Evolutionary conservation across 73 alveolate genomes (phyloP).

Genomic region (Paraurostyla sp.): DNA sequence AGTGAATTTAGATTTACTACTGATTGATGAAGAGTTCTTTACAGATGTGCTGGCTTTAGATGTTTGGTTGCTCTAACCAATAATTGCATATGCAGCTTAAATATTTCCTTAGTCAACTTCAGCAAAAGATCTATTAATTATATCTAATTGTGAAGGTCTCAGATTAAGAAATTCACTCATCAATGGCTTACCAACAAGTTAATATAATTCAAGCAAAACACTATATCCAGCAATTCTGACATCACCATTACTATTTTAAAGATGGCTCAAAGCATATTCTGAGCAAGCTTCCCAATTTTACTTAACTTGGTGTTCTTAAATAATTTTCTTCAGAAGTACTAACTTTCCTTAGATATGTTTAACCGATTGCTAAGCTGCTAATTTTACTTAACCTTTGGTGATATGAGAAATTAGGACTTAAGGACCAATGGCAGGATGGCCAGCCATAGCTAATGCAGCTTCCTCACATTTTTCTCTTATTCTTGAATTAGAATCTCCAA

Average conservation of each 20-base stretch:
- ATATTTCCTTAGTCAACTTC: constrained; percentile 60
- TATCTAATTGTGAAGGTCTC: constrained; percentile 87
- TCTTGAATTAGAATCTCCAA: constrained; percentile 94
- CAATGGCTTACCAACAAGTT: constrained; percentile 87
- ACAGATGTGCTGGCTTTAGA: constrained; percentile 29
- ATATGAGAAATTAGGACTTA: constrained; percentile 82
- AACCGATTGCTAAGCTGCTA: constrained; percentile 76
- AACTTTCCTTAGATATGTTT: constrained; percentile 92
- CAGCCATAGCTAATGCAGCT: constrained; percentile 87
- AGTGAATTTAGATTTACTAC: too few species aligned
- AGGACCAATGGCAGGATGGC: constrained; percentile 91
- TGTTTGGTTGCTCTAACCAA: neutral
- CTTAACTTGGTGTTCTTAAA: constrained; percentile 84
- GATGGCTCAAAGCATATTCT: constrained; percentile 88
- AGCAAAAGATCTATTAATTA: constrained; percentile 55
- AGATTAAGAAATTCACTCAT: constrained; percentile 82
- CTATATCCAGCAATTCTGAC: constrained; percentile 91
- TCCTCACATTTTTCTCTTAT: constrained; percentile 92
- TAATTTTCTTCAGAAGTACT: constrained; percentile 79
- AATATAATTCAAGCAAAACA: constrained; percentile 85
- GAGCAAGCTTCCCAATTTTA: constrained; percentile 77
- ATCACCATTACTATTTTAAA: constrained; percentile 87
- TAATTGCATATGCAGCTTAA: neutral
- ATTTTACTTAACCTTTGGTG: constrained; percentile 80
- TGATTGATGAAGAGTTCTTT: constrained; percentile 61